Base-by-base conservation (phyloP, 23 red algal genomes). In the Gracilaria vermiculophylla region DNA sequence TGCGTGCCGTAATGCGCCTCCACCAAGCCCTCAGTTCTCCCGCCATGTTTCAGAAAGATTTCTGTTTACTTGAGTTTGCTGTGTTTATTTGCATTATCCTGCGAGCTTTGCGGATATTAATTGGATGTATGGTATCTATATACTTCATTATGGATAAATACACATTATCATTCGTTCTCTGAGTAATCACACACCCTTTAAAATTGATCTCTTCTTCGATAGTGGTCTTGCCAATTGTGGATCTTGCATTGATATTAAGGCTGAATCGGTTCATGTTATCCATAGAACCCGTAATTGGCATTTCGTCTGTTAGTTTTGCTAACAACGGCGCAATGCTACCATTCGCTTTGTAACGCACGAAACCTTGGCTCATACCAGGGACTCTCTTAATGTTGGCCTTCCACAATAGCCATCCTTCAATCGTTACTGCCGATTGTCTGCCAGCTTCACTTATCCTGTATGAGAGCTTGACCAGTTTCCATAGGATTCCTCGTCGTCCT, bases 391-490 rank as follows among this genome's bases (percentile, higher is more conserved):
- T 27, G 1, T 17, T 25, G 12, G 57, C 79, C 3, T 45, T 17
- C 0, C 37, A 8, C 16, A 83, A 0, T 50, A 83, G 23, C 54
- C 79, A 83, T 6, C 10, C n/a, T 27, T 66, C 79, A 1, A 67
- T 66, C 5, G 21, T 41, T 34, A 19, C 43, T 5, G 79, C 79
- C 79, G 56, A 62, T 43, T 66, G 54, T 0, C 79, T 16, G 7
- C 79, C 79, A 0, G 79, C 51, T 62, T 83, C 79, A 5, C 56
- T 51, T 5, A 83, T 67, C 0, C 79, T 57, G 45, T 83, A 83
- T 67, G 79, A 57, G 2, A 83, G 42, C 40, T 83, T 66, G 0
- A 67, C 9, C 29, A 83, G 33, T n/a, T 67, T 83, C 79, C 79
- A 83, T 28, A 66, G 2, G 10, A 24, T 83, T 0, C 33, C 20